These are phyloP conservation scores for Creolimax fragrantissima DNA, from an alignment of 78 protist genomes.

Conservation along the genomic window DNA sequence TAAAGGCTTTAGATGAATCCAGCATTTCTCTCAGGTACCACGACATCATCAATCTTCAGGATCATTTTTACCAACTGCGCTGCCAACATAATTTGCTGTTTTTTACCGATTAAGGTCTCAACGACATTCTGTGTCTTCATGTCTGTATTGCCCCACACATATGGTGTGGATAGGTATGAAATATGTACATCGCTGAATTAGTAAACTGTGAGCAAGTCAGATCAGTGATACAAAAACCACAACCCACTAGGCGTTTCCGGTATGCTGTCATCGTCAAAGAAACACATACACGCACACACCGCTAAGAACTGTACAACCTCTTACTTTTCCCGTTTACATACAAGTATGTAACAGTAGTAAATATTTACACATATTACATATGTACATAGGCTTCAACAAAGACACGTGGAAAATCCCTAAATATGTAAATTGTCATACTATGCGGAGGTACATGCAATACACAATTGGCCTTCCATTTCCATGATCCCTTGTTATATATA, in stretches of 20 bases:
- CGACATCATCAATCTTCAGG: constrained; percentile 95
- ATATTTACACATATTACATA: too few species aligned
- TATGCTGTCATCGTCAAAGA: background rate
- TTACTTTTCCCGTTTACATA: too few species aligned
- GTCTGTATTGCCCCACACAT: too few species aligned
- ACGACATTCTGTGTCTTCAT: constrained; percentile 87
- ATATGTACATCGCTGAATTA: background rate
- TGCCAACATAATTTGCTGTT: constrained; percentile 93
- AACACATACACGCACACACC: too few species aligned
- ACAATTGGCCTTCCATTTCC: background rate
- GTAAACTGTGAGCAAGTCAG: background rate
- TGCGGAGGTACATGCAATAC: background rate
- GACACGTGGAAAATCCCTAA: too few species aligned
- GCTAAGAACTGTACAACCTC: too few species aligned
- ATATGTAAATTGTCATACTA: background rate
- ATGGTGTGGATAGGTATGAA: background rate
- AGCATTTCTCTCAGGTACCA: background rate
- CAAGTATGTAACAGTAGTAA: too few species aligned
- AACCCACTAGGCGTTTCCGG: background rate
- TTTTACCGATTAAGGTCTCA: constrained; percentile 94
- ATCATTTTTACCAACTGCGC: constrained; percentile 98
- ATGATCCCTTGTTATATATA: background rate
- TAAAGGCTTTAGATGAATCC: background rate
- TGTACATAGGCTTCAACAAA: too few species aligned
- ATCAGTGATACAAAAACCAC: background rate